These are phyloP conservation scores for Suhomyces xylopsoci DNA, from an alignment of 805 yeast species.

Conservation along the genomic window DNA sequence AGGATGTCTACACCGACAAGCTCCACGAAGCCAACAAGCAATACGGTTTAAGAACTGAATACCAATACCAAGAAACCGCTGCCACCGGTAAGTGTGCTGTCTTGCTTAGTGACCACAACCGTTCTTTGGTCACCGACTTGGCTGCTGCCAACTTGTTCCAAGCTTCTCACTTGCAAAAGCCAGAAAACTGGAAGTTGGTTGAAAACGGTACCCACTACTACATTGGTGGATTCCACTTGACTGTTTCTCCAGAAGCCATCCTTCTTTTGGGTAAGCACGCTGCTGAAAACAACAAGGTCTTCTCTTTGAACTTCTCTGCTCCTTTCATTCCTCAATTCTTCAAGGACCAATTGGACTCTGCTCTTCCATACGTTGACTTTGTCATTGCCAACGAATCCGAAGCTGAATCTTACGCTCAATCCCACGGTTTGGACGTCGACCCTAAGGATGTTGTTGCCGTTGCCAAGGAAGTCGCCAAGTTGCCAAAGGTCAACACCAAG, in stretches of 20 bases:
- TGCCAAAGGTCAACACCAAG: slow-evolving; percentile 67
- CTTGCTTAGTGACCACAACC: slow-evolving; percentile 77
- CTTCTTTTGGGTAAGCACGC: slow-evolving; percentile 89
- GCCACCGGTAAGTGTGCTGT: slow-evolving; percentile 99
- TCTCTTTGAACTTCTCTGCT: slow-evolving; percentile 86
- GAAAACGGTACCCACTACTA: slow-evolving; percentile 79
- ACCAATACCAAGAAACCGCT: slow-evolving; percentile 70
- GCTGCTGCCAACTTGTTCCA: slow-evolving; percentile 98
- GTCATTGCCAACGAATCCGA: slow-evolving; percentile 96
- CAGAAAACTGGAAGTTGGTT: slow-evolving; percentile 86
- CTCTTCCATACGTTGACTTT: slow-evolving; percentile 83
- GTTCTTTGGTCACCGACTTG: slow-evolving; percentile 93
- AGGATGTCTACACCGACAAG: slow-evolving; percentile 81
- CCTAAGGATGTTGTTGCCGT: slow-evolving; percentile 65
- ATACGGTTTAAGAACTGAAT: slow-evolving; percentile 85
- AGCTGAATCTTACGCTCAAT: slow-evolving; percentile 89
- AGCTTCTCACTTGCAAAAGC: slow-evolving; percentile 78
- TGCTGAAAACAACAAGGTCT: slow-evolving; percentile 71
- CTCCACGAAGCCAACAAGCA: slow-evolving; percentile 76
- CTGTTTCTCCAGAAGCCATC: slow-evolving; percentile 96
- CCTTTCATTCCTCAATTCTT: slow-evolving; percentile 96
- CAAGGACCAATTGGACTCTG: slow-evolving; percentile 81
- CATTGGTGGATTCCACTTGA: slow-evolving; percentile 98
- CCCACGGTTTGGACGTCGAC: slow-evolving; percentile 57
- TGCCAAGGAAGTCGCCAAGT: slow-evolving; percentile 77